Evolutionary conservation across 495 filamentous ascomycete species (phyloP).

Genomic region (Cudoniella acicularis): DNA sequence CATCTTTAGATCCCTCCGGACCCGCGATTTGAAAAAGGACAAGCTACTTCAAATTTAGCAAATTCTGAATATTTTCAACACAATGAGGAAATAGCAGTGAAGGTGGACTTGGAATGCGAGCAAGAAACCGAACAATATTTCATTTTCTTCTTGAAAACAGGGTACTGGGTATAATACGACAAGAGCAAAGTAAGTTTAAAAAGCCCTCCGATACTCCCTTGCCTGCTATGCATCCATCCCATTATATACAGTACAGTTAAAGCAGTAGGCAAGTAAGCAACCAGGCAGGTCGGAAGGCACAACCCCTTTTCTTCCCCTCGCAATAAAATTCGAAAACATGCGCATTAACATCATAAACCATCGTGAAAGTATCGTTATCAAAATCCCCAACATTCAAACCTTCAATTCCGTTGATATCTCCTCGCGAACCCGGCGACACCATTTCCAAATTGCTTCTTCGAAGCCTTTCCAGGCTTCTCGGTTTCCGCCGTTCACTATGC

Average conservation of each 20-base stretch:
- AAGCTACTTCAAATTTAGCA: background rate
- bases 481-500: constrained; percentile 68
- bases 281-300: background rate
- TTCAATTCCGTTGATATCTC: constrained; percentile 56
- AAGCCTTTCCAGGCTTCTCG: constrained; percentile 71
- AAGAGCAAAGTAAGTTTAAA: background rate
- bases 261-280: too few relatives aligned
- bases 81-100: too few relatives aligned
- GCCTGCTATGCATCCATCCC: background rate
- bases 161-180: background rate
- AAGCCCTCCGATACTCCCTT: background rate
- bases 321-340: background rate
- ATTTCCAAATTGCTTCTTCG: constrained; percentile 72
- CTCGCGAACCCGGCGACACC: constrained; percentile 72
- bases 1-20: too few relatives aligned
- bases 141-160: background rate
- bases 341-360: background rate
- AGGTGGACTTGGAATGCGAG: too few relatives aligned
- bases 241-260: background rate
- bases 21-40: background rate
- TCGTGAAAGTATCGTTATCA: background rate
- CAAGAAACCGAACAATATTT: background rate
- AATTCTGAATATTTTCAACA: too few relatives aligned
- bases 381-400: constrained; percentile 5
- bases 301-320: background rate